Conservation (phyloP, 2,329 filamentous ascomycete genomes). For the Cordyceps pruinosa region DNA sequence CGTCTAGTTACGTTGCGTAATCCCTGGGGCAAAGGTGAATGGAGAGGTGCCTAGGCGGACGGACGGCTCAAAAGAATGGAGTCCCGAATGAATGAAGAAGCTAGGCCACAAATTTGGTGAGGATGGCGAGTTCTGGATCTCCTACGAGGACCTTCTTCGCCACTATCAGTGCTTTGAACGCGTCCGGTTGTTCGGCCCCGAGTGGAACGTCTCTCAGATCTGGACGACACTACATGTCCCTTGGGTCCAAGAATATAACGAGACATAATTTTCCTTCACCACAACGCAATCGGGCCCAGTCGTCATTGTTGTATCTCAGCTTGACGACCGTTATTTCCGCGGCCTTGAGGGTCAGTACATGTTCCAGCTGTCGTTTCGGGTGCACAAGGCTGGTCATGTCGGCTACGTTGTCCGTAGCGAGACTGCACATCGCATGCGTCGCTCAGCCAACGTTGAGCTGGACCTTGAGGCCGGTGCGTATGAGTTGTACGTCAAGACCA, state of each 20-base stretch:
- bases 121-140: conserved; percentile 61
- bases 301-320: conserved; percentile 50
- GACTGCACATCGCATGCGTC: conserved; percentile 53
- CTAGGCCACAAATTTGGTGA: conserved; percentile 69
- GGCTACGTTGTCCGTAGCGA: conserved; percentile 51
- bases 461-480: conserved; percentile 69
- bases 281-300: conserved; percentile 42
- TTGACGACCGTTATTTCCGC: conserved; percentile 51
- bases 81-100: conserved; percentile 66
- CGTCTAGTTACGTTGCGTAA: conserved; percentile 63
- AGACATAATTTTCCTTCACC: conserved; percentile 45
- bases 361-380: conserved; percentile 47
- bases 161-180: conserved; percentile 53
- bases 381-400: conserved; percentile 43
- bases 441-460: conserved; percentile 71
- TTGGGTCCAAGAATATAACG: conserved; percentile 50
- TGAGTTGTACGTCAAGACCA: conserved; percentile 67
- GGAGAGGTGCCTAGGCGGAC: conserved; percentile 74
- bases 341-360: conserved; percentile 50
- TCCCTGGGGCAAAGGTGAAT: conserved; percentile 75
- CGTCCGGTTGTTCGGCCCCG: conserved; percentile 49
- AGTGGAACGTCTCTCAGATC: conserved; percentile 42
- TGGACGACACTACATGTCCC: conserved; percentile 49
- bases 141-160: conserved; percentile 50
- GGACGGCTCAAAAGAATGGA: conserved; percentile 85